Conservation (phyloP, 139 green algal species). For the Microglena sp. region DNA sequence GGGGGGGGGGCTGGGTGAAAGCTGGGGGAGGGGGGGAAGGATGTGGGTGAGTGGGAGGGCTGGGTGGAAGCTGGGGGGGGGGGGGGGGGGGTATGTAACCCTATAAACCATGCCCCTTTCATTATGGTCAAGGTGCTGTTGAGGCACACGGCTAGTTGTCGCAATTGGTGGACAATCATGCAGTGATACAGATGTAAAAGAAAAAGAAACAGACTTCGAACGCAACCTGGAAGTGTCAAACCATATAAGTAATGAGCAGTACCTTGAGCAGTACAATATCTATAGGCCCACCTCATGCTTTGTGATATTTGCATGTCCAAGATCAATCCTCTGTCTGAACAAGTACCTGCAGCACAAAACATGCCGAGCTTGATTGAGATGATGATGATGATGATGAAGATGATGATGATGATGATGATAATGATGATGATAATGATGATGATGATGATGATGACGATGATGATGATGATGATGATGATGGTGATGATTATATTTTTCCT, state of each 20-base stretch:
- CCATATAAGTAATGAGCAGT: neutral
- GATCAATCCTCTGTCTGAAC: slow-evolving; percentile 48
- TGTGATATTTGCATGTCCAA: slow-evolving; percentile 40
- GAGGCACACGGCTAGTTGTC: neutral
- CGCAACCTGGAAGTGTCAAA: neutral
- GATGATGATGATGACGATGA: too few species aligned
- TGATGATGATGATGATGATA: too few species aligned
- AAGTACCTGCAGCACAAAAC: too few species aligned
- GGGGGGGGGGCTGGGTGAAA: neutral
- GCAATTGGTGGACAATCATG: neutral
- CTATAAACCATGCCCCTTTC: neutral
- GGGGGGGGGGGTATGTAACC: neutral
- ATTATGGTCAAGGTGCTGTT: neutral
- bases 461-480: too few species aligned
- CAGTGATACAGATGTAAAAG: neutral
- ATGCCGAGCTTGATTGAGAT: too few species aligned
- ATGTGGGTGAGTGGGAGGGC: neutral
- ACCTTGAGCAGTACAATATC: neutral
- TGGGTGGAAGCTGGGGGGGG: neutral
- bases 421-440: too few species aligned
- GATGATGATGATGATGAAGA: too few species aligned
- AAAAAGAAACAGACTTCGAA: neutral
- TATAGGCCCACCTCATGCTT: slow-evolving; percentile 22
- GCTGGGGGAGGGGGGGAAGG: too few species aligned
- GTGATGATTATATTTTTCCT: too few species aligned